Conservation (phyloP, 2,329 filamentous ascomycete genomes). For the Ophiocordyceps camponoti-saundersi region DNA sequence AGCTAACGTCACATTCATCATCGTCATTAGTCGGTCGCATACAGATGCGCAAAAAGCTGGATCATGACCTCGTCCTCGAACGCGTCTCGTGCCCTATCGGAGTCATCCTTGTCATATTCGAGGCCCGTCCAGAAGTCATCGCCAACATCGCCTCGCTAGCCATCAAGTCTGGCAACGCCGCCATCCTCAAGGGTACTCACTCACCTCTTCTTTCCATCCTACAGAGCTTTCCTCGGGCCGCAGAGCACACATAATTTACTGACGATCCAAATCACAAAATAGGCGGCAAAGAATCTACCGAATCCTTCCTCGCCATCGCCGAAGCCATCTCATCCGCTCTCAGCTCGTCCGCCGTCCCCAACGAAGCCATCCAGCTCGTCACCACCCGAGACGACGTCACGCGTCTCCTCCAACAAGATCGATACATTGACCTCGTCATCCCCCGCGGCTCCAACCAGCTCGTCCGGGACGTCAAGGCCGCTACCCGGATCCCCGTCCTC, state of each 20-base stretch:
- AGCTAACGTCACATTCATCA: background rate
- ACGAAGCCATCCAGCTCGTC: slow-evolving; percentile 80
- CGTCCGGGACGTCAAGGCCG: slow-evolving; percentile 75
- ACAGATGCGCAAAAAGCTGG: slow-evolving; percentile 67
- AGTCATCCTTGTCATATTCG: slow-evolving; percentile 95
- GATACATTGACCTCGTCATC: slow-evolving; percentile 86
- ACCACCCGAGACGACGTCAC: slow-evolving; percentile 83
- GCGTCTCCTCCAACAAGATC: slow-evolving; percentile 70
- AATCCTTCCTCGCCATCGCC: slow-evolving; percentile 89
- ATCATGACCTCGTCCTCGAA: slow-evolving; percentile 72
- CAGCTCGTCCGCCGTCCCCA: slow-evolving; percentile 55
- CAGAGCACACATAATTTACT: no score
- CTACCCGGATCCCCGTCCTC: slow-evolving; percentile 86
- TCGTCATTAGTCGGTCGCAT: slow-evolving; percentile 54
- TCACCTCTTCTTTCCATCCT: no score
- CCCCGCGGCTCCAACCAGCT: slow-evolving; percentile 82
- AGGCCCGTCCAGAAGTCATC: slow-evolving; percentile 93
- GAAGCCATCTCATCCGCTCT: slow-evolving; percentile 68
- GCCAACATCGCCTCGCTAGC: slow-evolving; percentile 93
- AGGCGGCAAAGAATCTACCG: slow-evolving; percentile 86
- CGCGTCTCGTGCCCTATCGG: slow-evolving; percentile 89
- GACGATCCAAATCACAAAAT: background rate
- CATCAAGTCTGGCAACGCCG: slow-evolving; percentile 93
- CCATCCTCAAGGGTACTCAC: slow-evolving; percentile 66
- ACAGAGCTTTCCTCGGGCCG: no score